Conservation (phyloP, 2,329 filamentous ascomycete species). For the Fusarium keratoplasticum region DNA sequence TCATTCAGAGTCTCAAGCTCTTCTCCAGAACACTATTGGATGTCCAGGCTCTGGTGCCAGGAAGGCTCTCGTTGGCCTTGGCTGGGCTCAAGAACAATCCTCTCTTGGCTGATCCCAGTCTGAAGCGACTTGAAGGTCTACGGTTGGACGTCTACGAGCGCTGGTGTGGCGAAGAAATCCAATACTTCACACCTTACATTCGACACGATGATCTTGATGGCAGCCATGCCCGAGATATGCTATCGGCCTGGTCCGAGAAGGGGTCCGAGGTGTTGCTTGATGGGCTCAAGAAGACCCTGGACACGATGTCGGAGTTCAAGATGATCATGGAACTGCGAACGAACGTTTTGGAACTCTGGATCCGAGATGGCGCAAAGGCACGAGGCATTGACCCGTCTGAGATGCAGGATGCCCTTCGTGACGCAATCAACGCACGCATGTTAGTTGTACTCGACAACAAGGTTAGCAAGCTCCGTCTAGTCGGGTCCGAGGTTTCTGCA, state of each 20-base stretch:
- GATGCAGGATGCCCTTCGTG: slow-evolving; percentile 76
- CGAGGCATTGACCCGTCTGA: slow-evolving; percentile 75
- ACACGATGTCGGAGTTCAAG: slow-evolving; percentile 72
- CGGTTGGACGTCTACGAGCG: slow-evolving; percentile 80
- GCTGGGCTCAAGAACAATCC: slow-evolving; percentile 75
- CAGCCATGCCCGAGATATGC: slow-evolving; percentile 68
- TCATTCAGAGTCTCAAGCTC: slow-evolving; percentile 75
- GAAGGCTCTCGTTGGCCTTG: slow-evolving; percentile 77
- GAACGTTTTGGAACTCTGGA: slow-evolving; percentile 79
- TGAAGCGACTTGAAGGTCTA: slow-evolving; percentile 75
- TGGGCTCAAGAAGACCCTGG: slow-evolving; percentile 71
- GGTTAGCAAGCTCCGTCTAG: slow-evolving; percentile 71
- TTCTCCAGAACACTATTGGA: slow-evolving; percentile 83
- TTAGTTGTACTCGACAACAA: slow-evolving; percentile 72
- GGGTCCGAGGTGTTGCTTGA: slow-evolving; percentile 69
- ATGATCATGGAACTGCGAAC: slow-evolving; percentile 77
- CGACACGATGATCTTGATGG: slow-evolving; percentile 81
- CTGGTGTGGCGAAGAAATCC: slow-evolving; percentile 87
- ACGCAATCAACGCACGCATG: slow-evolving; percentile 76
- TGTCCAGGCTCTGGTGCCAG: slow-evolving; percentile 80
- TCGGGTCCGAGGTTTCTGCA: slow-evolving; percentile 73
- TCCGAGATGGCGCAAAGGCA: slow-evolving; percentile 73
- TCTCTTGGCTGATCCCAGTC: slow-evolving; percentile 76
- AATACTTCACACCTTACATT: slow-evolving; percentile 88
- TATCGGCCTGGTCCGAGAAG: slow-evolving; percentile 72